Base-by-base conservation (phyloP, 345 rosid species). In the Eucalyptus paniculata region DNA sequence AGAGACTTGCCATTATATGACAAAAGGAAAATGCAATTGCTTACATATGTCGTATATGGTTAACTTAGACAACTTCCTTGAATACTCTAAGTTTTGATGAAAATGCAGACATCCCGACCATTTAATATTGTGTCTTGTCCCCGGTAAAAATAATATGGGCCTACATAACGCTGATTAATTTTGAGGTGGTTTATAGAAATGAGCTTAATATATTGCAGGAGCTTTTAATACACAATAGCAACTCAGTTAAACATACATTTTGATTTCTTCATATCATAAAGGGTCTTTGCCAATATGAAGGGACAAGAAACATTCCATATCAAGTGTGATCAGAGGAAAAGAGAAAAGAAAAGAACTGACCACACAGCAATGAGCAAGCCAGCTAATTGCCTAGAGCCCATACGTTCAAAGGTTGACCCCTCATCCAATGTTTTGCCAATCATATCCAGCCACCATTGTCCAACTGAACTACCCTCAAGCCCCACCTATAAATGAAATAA, bases 301-400 rank as follows among this genome's bases (percentile, higher is more conserved):
- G 85, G 44, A 40, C 42, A 77, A 6, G 83, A 26, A 77, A 40
- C 16, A 77, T 77, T 77, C 85, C 47, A 77, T 23, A 77, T 77
- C 47, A 77, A 44, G 24, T 51, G 50, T 34, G 88, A 37, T 26
- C 44, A 86, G 50, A 83, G 16, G 32, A 56, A 26, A 16, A 50
- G 32, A 28, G 30, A 80, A 50, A 54, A 37, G 50, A 32, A 40
- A 54, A 81, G 88, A 24, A 90, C 96, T 92, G 91, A 98, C 99
- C 99, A 98, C 88, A 97, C 96, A 87, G 94, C 93, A 89, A 98
- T 93, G n/a, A 98, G 97, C 92, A 98, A 94, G 88, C 98, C 98
- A 44, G 99, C 99, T 37, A 98, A 95, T 87, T 97, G 98, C 92
- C 99, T 94, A 80, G 99, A 96, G 91, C 99, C 99, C 98, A 97